Conservation (phyloP, 2,329 filamentous ascomycete species). For the Colletotrichum sp. region DNA sequence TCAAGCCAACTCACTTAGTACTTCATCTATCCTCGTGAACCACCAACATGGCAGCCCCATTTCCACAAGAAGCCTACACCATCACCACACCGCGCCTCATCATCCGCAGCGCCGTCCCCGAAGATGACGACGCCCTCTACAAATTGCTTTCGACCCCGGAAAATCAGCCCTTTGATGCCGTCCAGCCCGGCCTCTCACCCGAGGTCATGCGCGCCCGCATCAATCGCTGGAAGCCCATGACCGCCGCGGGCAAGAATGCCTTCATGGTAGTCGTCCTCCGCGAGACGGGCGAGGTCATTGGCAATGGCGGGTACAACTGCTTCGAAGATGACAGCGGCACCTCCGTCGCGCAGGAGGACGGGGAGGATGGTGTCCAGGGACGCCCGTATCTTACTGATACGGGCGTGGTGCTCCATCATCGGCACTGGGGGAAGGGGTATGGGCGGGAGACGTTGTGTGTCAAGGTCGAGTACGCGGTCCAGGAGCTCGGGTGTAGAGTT, state of each 20-base stretch:
- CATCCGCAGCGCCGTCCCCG: constrained; percentile 37
- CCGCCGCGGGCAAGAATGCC: constrained; percentile 19
- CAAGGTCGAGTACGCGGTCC: constrained; percentile 25
- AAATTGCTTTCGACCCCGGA: constrained; percentile 15
- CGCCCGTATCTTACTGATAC: constrained; percentile 19
- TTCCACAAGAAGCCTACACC: constrained; percentile 10
- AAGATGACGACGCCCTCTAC: constrained; percentile 17
- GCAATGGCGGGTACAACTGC: constrained; percentile 25
- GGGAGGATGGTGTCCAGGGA: neutral
- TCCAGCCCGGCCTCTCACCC: constrained; percentile 6
- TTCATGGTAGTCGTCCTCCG: constrained; percentile 21
- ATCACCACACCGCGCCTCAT: constrained; percentile 48
- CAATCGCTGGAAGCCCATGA: neutral
- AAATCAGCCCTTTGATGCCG: constrained; percentile 14
- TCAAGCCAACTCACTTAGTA: neutral
- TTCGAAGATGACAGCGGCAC: neutral
- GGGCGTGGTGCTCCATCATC: constrained; percentile 26
- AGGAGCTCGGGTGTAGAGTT: constrained; percentile 17
- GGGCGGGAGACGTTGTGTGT: constrained; percentile 25
- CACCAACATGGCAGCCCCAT: constrained; percentile 2
- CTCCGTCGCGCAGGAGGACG: neutral
- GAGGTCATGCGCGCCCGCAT: constrained; percentile 12
- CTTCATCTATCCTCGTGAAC: neutral
- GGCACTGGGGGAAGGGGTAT: constrained; percentile 23
- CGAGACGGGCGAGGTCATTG: constrained; percentile 18